A percentile compares a stretch with the other conserved stretches of the same genome.
Conservation (phyloP, 306 rosid genomes). For the Canavalia ensiformis region DNA sequence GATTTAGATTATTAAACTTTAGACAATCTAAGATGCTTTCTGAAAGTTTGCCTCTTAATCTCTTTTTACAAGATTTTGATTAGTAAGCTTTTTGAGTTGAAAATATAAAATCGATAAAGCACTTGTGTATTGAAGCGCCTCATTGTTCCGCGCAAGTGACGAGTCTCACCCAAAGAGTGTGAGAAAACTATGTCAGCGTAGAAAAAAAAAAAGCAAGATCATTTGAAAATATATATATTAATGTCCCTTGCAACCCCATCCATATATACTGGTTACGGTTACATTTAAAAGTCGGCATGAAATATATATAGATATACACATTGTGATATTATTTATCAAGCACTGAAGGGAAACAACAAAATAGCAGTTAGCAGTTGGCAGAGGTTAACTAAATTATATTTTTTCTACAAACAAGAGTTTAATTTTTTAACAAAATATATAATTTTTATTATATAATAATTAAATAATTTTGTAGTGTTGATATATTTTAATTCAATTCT, state of each 20-base stretch:
- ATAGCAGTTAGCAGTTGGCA: conserved; percentile 48
- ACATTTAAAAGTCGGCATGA: conserved; percentile 20
- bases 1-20: conserved; percentile 34
- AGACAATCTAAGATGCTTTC: conserved; percentile 15
- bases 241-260: background rate
- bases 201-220: background rate
- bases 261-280: background rate
- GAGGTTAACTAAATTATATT: conserved; percentile 18
- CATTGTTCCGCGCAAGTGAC: background rate
- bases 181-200: background rate
- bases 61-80: background rate
- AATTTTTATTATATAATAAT: too few species aligned
- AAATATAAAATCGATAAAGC: background rate
- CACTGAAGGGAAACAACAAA: conserved; percentile 26
- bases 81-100: background rate
- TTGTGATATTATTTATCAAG: background rate
- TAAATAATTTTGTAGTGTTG: too few species aligned
- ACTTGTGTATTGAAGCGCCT: background rate
- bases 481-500: too few species aligned
- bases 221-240: background rate
- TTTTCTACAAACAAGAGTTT: background rate
- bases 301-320: background rate
- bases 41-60: conserved; percentile 1
- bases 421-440: too few species aligned
- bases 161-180: conserved; percentile 23